Base-by-base conservation (phyloP, 208 protist genomes). In the Trypanosoma cruzi region DNA sequence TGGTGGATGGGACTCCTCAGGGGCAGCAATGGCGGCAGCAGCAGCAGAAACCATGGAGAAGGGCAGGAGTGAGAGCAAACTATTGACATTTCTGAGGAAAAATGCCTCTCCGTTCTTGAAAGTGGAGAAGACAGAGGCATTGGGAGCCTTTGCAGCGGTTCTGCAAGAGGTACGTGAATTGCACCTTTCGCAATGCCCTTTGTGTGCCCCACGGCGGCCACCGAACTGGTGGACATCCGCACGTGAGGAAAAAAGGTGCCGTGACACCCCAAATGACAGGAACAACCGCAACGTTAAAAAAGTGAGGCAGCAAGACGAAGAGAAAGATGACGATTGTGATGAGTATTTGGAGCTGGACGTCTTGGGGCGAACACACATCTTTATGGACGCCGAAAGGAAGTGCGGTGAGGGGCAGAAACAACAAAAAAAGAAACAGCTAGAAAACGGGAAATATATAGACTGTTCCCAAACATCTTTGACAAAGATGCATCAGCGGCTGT, bases 111-210 rank as follows among this genome's bases (percentile, higher is more conserved):
- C 60, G 16, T 26, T 3, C 28, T 2, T 18, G n/a, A 10, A 40
- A 3, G 16, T n/a, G n/a, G n/a, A 24, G 11, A 31, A 34, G 29
- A 24, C 24, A 36, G 54, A 40, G 26, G 13, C 28, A 7, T 31
- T 61, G 49, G 48, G n/a, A 37, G 58, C 20, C 4, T 50, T 73
- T 7, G 48, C 31, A 34, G n/a, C 29, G 29, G 36, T 73, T 8
- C 40, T 73, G 36, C 2, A 56, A 16, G 13, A 52, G 3, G 58
- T 73, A n/a, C 46, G 67, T 20, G 24, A 0, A 0, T 26, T 64
- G 22, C 67, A 73, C 40, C 49, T 73, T n/a, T 59, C 49, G n/a
- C 46, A 26, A 32, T 73, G 67, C 64, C 67, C 67, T 46, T 55
- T 73, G 5, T 73, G 67, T 59, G 67, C 58, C 10, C 58, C 58